Evolutionary conservation across 1,284 basidiomycete genomes (phyloP).

Genomic region (Abortiporus biennis): DNA sequence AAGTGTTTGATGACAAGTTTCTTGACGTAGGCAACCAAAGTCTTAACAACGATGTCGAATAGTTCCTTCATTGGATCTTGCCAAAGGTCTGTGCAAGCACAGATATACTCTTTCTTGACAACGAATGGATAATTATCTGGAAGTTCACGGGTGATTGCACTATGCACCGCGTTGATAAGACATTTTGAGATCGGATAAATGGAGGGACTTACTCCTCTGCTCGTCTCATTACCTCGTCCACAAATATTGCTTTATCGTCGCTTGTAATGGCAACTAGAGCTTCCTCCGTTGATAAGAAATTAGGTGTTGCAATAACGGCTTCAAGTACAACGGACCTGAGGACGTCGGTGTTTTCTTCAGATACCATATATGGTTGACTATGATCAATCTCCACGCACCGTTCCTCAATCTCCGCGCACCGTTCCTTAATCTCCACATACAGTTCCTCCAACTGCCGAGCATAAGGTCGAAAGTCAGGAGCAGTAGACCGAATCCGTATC

Average conservation of each 20-base stretch:
- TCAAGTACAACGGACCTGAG: no score
- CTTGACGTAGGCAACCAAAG: slow-evolving; percentile 32
- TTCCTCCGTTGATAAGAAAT: slow-evolving; percentile 29
- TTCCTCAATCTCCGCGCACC: neutral
- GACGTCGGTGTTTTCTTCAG: no score
- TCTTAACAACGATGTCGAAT: slow-evolving; percentile 36
- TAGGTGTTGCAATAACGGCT: no score
- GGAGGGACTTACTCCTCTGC: no score
- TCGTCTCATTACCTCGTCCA: no score
- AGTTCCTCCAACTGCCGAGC: no score
- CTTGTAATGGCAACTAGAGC: no score
- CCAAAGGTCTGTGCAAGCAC: slow-evolving; percentile 41
- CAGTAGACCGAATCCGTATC: slow-evolving; percentile 37
- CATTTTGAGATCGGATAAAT: slow-evolving; percentile 31
- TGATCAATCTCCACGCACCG: no score
- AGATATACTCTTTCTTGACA: slow-evolving; percentile 44
- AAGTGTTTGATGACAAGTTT: slow-evolving; percentile 42
- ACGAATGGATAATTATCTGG: slow-evolving; percentile 57
- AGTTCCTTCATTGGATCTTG: slow-evolving; percentile 35
- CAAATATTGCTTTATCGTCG: no score
- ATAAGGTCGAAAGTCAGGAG: slow-evolving; percentile 35
- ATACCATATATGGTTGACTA: no score
- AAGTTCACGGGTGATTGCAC: slow-evolving; percentile 59
- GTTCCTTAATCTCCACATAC: no score
- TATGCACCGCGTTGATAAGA: slow-evolving; percentile 22